phyloP scores from a whole-genome alignment of 441 rosid genomes.

The Gossypium schwendimanii region DNA sequence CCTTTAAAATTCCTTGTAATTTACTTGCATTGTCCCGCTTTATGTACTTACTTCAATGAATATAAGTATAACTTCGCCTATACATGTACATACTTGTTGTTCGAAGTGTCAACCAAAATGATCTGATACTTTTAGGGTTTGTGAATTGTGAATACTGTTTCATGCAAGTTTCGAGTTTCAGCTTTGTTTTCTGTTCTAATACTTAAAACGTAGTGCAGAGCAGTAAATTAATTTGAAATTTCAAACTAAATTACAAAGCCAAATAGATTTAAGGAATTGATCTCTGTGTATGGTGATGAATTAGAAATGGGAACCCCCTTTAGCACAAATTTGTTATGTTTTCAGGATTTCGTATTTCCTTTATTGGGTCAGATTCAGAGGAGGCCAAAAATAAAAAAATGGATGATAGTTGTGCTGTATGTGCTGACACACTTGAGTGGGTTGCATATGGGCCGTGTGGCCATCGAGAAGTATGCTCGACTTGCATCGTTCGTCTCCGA shows the following conservation, averaged over 20 bases:
- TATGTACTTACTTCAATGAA: not conserved
- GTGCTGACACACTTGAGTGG: slow-evolving; percentile 46
- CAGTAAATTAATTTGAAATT: not conserved
- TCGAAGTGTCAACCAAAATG: not conserved
- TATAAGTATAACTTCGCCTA: not conserved
- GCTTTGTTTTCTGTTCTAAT: not conserved
- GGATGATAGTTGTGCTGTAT: slow-evolving; percentile 46
- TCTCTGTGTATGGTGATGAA: not conserved
- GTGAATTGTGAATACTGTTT: not conserved
- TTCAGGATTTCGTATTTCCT: not conserved
- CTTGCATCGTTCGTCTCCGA: slow-evolving; percentile 42
- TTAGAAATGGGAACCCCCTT: not conserved
- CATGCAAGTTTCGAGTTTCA: not conserved
- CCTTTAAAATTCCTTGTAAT: not conserved
- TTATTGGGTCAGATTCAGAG: not conserved
- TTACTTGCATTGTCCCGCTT: not conserved
- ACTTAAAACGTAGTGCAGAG: not conserved
- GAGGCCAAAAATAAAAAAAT: slow-evolving; percentile 7
- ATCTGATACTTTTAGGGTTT: not conserved
- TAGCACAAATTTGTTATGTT: slow-evolving; percentile 1
- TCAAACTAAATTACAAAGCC: not conserved
- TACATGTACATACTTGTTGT: not conserved
- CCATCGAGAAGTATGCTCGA: slow-evolving; percentile 46
- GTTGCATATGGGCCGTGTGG: slow-evolving; percentile 46
- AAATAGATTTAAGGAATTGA: not conserved